phyloP scores from a whole-genome alignment of 2,329 filamentous ascomycete genomes.

The Torrubiella hemipterigena region DNA sequence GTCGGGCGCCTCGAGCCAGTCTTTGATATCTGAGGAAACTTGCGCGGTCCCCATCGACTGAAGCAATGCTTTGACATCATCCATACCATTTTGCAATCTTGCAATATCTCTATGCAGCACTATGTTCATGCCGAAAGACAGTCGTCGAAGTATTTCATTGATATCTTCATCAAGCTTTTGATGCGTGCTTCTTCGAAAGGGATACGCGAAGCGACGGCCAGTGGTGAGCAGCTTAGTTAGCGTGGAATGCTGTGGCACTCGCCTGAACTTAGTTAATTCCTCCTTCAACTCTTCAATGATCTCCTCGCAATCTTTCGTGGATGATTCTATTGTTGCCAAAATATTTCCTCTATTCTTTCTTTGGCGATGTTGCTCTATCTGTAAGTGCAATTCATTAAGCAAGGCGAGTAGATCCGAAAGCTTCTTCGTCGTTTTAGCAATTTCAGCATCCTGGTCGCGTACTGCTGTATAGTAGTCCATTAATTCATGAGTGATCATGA shows the following conservation, averaged over 20 bases:
- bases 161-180: neutral
- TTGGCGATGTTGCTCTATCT: neutral
- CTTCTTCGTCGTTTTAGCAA: neutral
- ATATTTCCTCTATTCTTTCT: neutral
- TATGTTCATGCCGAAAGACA: too few relatives aligned
- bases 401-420: neutral
- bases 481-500: neutral
- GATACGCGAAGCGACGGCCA: conserved; percentile 2
- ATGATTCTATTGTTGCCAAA: too few relatives aligned
- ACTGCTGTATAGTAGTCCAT: neutral
- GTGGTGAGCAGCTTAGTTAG: neutral
- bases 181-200: neutral
- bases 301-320: neutral
- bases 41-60: neutral
- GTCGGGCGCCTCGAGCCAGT: neutral
- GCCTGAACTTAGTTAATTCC: neutral
- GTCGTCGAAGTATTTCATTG: neutral
- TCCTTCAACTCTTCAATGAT: neutral
- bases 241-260: too few relatives aligned
- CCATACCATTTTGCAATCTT: neutral
- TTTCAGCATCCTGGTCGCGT: neutral
- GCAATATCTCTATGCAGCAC: too few relatives aligned
- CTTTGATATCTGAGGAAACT: neutral
- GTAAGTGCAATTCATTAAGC: neutral
- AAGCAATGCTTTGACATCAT: neutral